A percentile compares a stretch with the other conserved stretches of the same genome.
Conservation (phyloP, 2,329 filamentous ascomycete genomes). For the Mollisia scopiformis region DNA sequence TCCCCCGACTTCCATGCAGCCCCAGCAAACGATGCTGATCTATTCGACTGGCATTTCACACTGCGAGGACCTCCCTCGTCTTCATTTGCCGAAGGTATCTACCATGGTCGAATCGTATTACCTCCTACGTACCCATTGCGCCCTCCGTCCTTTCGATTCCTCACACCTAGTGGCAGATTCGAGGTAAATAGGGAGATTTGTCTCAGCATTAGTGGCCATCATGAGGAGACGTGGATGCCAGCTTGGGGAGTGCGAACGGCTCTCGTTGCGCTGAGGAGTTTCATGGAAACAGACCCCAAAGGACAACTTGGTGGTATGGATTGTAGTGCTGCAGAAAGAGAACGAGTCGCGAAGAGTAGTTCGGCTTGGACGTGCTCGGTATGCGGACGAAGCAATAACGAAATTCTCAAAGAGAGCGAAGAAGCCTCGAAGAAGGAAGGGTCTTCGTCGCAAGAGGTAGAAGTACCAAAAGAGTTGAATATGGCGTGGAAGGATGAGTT, state of each 20-base stretch:
- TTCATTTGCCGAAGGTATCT: conserved; percentile 65
- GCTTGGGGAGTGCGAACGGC: conserved; percentile 96
- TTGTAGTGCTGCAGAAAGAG: conserved; percentile 67
- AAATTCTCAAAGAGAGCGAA: conserved; percentile 74
- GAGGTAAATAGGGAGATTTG: conserved; percentile 98
- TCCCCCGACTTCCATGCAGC: conserved; percentile 84
- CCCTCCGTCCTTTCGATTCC: conserved; percentile 93
- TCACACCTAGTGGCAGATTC: conserved; percentile 89
- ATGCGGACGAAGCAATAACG: conserved; percentile 73
- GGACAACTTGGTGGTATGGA: conserved; percentile 93
- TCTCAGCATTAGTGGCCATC: conserved; percentile 88
- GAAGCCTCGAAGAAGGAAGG: conserved; percentile 50
- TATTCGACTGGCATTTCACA: conserved; percentile 99
- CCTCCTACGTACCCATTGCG: conserved; percentile 89
- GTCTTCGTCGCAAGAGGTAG: conserved; percentile 43
- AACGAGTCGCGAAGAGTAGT: conserved; percentile 70
- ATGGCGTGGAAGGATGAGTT: conserved; percentile 77
- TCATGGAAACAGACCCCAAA: conserved; percentile 89
- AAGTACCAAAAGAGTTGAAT: conserved; percentile 54
- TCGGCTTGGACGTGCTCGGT: conserved; percentile 66
- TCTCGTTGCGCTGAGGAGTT: conserved; percentile 75
- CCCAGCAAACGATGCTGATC: conserved; percentile 79
- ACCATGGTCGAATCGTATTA: conserved; percentile 93
- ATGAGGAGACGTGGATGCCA: conserved; percentile 98
- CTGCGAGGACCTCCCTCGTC: conserved; percentile 87